Evolutionary conservation across 148 eudicot species (phyloP), one percentile per base, ranked within the genome.

Genomic region (Oxyria digyna): DNA sequence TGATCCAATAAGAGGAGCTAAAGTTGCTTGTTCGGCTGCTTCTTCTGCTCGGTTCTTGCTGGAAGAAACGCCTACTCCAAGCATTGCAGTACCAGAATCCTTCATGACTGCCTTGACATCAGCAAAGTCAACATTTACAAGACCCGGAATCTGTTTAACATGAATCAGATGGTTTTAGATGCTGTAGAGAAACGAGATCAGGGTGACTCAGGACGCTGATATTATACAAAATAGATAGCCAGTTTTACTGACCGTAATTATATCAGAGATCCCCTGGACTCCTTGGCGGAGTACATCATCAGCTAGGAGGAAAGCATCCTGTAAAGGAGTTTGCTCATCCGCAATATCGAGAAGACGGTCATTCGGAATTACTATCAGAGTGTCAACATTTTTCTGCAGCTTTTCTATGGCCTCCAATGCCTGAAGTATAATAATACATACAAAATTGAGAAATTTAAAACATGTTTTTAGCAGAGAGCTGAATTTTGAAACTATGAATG

Each of bases 211-310:
- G 10, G 46, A 18, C 27, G 45, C 29, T 6, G 14, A 41, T 24
- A 20, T 18, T 18, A 14, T 2, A 33, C 38, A 27, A 27, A 9
- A 11, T n/a, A 64, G 8, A 8, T 17, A 32, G 17, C 4, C 12
- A 18, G 0, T 71, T 71, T 57, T 62, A 62, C 93, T 75, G 82
- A 91, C 99, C 45, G 91, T 95, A 74, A 95, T 91, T 73, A 95
- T 95, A 77, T 95, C 99, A 65, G 96, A 87, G 55, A 95, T 91
- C 67, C 99, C 99, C 80, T 91, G 99, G 33, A 95, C 97, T 26
- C 99, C 99, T 78, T 91, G 97, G 55, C 97, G 97, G 24, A 95
- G 96, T 63, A 95, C 93, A 87, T 95, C 99, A 77, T 95, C 99
- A 62, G 99, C 99, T 48, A 95, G 84, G 70, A 80, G 96, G 81